Conservation (phyloP, 2,329 filamentous ascomycete genomes). For the Sporothrix phasma region DNA sequence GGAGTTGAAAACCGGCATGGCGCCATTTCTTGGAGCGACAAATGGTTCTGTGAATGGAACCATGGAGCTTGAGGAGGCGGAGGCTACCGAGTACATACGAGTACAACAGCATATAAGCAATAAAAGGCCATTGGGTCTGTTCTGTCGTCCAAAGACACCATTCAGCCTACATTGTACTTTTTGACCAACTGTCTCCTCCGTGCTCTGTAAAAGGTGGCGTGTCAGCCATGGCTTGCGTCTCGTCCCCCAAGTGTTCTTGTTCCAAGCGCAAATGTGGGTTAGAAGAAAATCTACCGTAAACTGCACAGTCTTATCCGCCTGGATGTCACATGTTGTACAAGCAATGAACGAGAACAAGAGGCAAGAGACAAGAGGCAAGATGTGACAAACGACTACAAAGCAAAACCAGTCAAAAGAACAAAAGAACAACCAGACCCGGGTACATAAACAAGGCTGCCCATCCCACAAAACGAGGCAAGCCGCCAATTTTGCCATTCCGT, state of each 20-base stretch:
- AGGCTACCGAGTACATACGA: neutral
- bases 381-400: neutral
- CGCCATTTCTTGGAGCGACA: neutral
- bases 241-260: no score
- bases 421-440: neutral
- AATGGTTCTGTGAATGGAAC: neutral
- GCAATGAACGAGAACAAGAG: no score
- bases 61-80: neutral
- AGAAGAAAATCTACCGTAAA: neutral
- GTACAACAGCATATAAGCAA: neutral
- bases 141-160: neutral
- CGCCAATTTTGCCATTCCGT: neutral
- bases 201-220: neutral
- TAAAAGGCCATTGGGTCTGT: neutral
- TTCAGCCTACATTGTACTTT: neutral
- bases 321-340: neutral
- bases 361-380: neutral
- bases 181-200: neutral
- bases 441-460: neutral
- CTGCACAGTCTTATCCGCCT: neutral
- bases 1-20: neutral
- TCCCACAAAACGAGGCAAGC: neutral
- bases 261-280: neutral
- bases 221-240: neutral
- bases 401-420: neutral